Base-by-base conservation (phyloP, 2,329 filamentous ascomycete genomes). In the Nakataea oryzae region DNA sequence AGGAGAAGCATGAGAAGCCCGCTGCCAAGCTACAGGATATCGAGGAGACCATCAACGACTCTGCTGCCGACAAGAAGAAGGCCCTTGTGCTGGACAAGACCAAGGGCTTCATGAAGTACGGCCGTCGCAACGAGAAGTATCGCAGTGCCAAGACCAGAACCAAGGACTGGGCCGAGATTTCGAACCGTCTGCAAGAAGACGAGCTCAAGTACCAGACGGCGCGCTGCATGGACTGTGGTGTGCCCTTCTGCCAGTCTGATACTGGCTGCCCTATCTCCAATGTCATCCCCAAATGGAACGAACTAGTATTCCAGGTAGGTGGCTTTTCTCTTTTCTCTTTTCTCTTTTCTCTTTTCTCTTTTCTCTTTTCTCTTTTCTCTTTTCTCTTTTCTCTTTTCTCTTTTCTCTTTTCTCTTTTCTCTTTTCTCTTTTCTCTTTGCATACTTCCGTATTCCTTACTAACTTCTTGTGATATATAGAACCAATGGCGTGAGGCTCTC, bases 141-240 rank as follows among this genome's bases (percentile, higher is more conserved):
- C 89, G 93, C 67, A 87, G 86, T 70, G 84, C 89, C 6, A 89
- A 90, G 74, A 92, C 90, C 55, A 85, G 93, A 69, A 92, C 87
- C 65, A 91, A 93, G 73, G 93, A 97, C 72, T 97, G 93, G 93
- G 89, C 89, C 54, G 93, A 97, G 77, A 83, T 97, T 58, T 95
- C 88, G 63, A 86, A 86, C 70, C 89, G 93, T 63, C 83, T 97
- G 59, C 91, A 90, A 67, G 92, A 96, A 75, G 93, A 97, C 68
- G 92, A 96, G 78, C 86, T 97, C 66, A 97, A 97, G 79, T 97
- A 96, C 72, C 93, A 97, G 76, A 89, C 92, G 58, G 93, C 93
- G 64, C 90, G 93, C 67, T 97, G 93, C 81, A 97, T 97, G 93
- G 93, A 97, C 78, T 97, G 93, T 65, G 93, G 93, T 85, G 93